Evolutionary conservation across 192 early-diverging fungal species (phyloP), one percentile per base, ranked within the genome.

Genomic region (Backusella tuberculispora): DNA sequence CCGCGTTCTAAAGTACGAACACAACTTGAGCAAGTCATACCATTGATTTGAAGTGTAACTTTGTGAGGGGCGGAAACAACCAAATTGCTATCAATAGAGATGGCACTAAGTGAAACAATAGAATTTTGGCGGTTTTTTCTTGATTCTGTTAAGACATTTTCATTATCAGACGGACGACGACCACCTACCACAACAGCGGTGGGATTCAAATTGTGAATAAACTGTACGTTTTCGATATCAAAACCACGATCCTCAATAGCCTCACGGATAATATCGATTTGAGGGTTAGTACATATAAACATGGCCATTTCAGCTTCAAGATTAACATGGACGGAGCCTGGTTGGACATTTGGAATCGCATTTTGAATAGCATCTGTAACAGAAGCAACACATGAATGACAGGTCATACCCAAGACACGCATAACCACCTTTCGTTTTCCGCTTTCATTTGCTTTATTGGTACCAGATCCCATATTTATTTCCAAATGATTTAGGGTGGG

Each of bases 21-120:
- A 83, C 98, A 99, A 5, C 92, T 92, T 6, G 96, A 90, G 84
- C 97, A 98, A 41, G 98, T 97, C 98, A 99, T 99, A 6, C 98
- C 98, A 26, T 82, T 86, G 24, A 99, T 87, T 72, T 93, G 86
- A 12, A 98, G 21, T 9, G 56, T 72, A 5, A 73, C 69, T 14
- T 78, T 70, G 45, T 67, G 37, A 47, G 66, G 26, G 26, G 34
- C 53, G 9, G 46, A 37, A 9, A 43, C 65, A 5, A 56, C 29
- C 12, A 69, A 38, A 4, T 50, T 15, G n/a, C 46, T 45, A 17
- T 37, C 34, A n/a, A 77, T 66, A 17, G 78, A 64, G 6, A 73
- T 19, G 12, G 53, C 71, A 53, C 69, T 50, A 5, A 72, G 34
- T 37, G 72, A 69, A 5, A 37, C 45, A 13, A 60, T 24, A 14